Evolutionary conservation across 2,329 filamentous ascomycete genomes (phyloP), one percentile per base, ranked within the genome.

Genomic region (Fusarium mexicanum): DNA sequence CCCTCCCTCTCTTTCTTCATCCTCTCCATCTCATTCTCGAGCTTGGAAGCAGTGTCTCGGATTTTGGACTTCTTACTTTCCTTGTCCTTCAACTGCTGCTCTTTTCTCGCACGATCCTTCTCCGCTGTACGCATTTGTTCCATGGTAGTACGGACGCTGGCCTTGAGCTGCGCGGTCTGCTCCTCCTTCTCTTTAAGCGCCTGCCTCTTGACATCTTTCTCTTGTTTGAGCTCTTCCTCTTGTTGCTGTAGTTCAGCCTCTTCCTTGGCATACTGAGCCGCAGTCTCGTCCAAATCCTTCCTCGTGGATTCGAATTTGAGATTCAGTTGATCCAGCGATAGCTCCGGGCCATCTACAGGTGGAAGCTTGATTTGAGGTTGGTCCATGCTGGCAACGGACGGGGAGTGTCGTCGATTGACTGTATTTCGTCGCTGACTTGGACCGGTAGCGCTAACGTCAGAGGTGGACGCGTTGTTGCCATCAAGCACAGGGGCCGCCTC

Each of bases 151-250:
- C 94, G 92, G 61, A 97, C 91, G 79, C 96, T 92, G 71, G 92
- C 92, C 78, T 93, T 94, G 61, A 98, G 84, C 79, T 95, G 94
- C 50, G 94, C 91, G 55, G 94, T 98, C 58, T 92, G 93, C 78
- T 97, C 94, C 74, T 98, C 96, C 81, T 97, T 98, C 79, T 97
- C 94, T 80, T 94, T 96, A 61, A 96, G 87, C 26, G 91, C 88
- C 71, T 92, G 91, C 77, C 89, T 92, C 80, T 98, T 91, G 58
- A 92, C 89, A 74, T 97, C 94, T 68, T 94, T 92, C 77, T 97
- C 94, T 67, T 91, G 91, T 62, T 92, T 90, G 38, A 98, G 81
- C 50, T 93, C 90, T 44, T 90, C 88, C 73, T 94, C 84, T 60
- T 89, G 84, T n/a, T 87, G 85, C 73, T 89, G 90, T 67, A 90